Percentiles rank a stretch among this genome's conserved stretches.
Evolutionary conservation across 1,139 yeast species (phyloP).

Genomic region (Yamadazyma dushanensis): DNA sequence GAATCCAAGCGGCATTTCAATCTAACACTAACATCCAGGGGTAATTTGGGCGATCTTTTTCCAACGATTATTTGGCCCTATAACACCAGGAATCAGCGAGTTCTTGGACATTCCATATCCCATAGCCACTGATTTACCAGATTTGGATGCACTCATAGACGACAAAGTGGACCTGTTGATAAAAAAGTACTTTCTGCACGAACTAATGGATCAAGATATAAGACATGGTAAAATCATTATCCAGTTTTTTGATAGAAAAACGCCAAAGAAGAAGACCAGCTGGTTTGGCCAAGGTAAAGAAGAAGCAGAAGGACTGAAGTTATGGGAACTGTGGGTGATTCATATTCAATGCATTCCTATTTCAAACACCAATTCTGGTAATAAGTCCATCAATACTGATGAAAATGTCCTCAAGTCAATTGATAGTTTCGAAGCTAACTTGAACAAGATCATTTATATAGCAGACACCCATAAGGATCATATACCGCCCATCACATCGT

Average conservation of each 20-base stretch:
- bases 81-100: slow-evolving; percentile 51
- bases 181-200: slow-evolving; percentile 15
- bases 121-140: slow-evolving; percentile 40
- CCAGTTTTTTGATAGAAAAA: slow-evolving; percentile 28
- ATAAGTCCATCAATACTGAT: slow-evolving; percentile 3
- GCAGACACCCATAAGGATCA: slow-evolving; percentile 61
- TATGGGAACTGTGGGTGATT: slow-evolving; percentile 49
- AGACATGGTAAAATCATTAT: slow-evolving; percentile 26
- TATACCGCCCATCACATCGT: slow-evolving; percentile 71
- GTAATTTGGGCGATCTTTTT: slow-evolving; percentile 68
- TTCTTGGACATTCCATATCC: slow-evolving; percentile 50
- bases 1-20: slow-evolving; percentile 38
- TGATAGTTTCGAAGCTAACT: slow-evolving; percentile 40
- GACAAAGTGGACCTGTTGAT: slow-evolving; percentile 39
- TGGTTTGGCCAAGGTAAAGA: slow-evolving; percentile 43
- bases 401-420: slow-evolving; percentile 26
- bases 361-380: neutral
- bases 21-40: slow-evolving; percentile 32
- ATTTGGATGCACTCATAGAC: slow-evolving; percentile 46
- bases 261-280: slow-evolving; percentile 36
- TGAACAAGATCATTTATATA: slow-evolving; percentile 49
- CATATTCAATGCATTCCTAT: slow-evolving; percentile 37
- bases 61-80: slow-evolving; percentile 67
- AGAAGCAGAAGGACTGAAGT: slow-evolving; percentile 20
- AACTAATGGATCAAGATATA: slow-evolving; percentile 2